Evolutionary conservation across 331 rosid species (phyloP), one percentile per base, ranked within the genome.

Genomic region (Cucumis variabilis): DNA sequence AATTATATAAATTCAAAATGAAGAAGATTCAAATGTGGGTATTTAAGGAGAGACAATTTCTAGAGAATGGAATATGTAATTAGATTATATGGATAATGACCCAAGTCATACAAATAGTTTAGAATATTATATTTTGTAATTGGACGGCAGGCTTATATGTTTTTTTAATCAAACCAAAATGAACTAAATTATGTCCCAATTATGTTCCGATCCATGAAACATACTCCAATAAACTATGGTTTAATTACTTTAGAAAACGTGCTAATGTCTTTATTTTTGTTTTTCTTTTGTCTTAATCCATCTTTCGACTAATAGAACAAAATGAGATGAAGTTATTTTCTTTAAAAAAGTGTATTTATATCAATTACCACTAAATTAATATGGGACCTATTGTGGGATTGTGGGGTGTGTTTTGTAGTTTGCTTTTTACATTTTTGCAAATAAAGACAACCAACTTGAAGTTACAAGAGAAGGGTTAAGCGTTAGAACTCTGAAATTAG

Each of bases 1-100:
- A 44, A 44, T 44, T 44, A 44, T 44, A 44, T 44, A 44, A 44
- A 44, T 9, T 10, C 48, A 44, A 44, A 44, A 7, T 44, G 15
- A 51, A 3, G 15, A 51, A 51, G 15, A 51, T 44, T 44, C 9
- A 51, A 51, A 51, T 51, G 55, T 3, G 81, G 81, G 44, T 41
- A 37, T 37, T 74, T 74, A 50, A 50, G 55, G 15, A 11, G 16
- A 37, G 81, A 23, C 9, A 16, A 21, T 68, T 17, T 19, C 10
- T n/a, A 76, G 82, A 11, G 82, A 10, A 75, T 58, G 65, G 30
- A 75, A 75, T 17, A 19, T 76, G 33, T 77, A 50, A 77, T 75
- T 75, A 21, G 20, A 75, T 44, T 12, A 48, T 50, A 24, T 20
- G 60, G 65, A 77, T 77, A 77, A 77, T 50, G 66, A 50, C 83